Evolutionary conservation across 345 rosid genomes (phyloP).

Genomic region (Brassica nigra): DNA sequence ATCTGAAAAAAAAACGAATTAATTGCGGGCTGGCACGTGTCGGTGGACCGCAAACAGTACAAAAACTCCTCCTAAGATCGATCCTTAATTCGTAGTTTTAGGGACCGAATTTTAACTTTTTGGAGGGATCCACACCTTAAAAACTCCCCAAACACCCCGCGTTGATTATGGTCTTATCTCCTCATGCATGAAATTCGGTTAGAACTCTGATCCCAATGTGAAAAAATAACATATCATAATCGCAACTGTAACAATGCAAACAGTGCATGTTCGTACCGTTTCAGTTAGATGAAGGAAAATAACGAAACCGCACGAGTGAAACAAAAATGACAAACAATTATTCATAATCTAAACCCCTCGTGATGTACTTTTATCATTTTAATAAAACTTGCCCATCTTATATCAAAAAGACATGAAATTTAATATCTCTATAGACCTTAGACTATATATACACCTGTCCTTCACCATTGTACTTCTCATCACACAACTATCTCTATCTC

Average conservation of each 20-base stretch:
- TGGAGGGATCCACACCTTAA: too few species aligned
- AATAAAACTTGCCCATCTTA: slow-evolving; percentile 34
- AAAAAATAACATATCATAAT: slow-evolving; percentile 22
- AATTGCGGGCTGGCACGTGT: too few species aligned
- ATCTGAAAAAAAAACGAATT: too few species aligned
- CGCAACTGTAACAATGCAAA: slow-evolving; percentile 17
- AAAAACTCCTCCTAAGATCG: too few species aligned
- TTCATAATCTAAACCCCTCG: slow-evolving; percentile 28
- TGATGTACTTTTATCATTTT: slow-evolving; percentile 16
- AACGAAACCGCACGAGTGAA: slow-evolving; percentile 47
- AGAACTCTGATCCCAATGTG: background rate
- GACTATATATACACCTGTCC: slow-evolving; percentile 40
- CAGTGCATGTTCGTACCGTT: slow-evolving; percentile 61
- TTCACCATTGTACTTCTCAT: slow-evolving; percentile 32
- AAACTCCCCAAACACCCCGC: too few species aligned
- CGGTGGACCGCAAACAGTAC: too few species aligned
- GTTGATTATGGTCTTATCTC: slow-evolving; percentile 41
- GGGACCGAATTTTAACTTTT: too few species aligned
- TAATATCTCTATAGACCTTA: slow-evolving; percentile 39
- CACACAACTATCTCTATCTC: slow-evolving; percentile 27
- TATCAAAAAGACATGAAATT: slow-evolving; percentile 48
- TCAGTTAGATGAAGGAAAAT: slow-evolving; percentile 35
- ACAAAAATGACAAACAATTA: slow-evolving; percentile 24
- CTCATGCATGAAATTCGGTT: slow-evolving; percentile 20
- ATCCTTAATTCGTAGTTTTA: too few species aligned